Conservation (phyloP, 1,284 basidiomycete genomes). For the Puccinia horiana region DNA sequence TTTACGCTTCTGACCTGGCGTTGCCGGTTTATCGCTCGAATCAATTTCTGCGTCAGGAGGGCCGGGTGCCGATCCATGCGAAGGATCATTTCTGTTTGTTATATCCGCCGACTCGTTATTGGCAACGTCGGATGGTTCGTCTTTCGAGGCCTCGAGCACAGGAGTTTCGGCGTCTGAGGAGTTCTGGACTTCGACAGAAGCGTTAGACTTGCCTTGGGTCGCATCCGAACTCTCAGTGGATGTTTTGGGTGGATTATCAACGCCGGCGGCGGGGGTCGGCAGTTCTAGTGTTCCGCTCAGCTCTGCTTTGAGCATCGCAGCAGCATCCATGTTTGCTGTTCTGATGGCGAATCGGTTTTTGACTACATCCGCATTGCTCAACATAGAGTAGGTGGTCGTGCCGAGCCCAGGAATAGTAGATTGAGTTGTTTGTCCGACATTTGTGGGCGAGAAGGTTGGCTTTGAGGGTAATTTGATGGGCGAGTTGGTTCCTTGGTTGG, state of each 20-base stretch:
- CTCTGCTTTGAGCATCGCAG: constrained; percentile 88
- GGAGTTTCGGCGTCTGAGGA: constrained; percentile 53
- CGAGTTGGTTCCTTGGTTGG: neutral
- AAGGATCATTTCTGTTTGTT: constrained; percentile 48
- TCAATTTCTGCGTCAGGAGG: constrained; percentile 34
- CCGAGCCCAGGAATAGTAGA: constrained; percentile 27
- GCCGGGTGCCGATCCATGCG: constrained; percentile 39
- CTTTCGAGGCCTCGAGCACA: constrained; percentile 59
- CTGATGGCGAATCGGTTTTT: constrained; percentile 83
- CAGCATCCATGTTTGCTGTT: constrained; percentile 93
- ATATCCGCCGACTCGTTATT: constrained; percentile 49
- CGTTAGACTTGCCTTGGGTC: constrained; percentile 47
- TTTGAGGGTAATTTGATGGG: constrained; percentile 27
- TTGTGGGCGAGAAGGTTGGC: constrained; percentile 40
- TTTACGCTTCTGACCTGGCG: constrained; percentile 66
- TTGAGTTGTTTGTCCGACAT: constrained; percentile 14
- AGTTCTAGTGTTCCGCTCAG: constrained; percentile 65
- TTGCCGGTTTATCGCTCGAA: neutral
- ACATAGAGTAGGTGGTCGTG: constrained; percentile 47
- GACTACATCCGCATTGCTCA: constrained; percentile 72
- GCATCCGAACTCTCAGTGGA: constrained; percentile 18
- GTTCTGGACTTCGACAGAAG: neutral
- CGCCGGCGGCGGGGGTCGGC: constrained; percentile 50
- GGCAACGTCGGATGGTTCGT: constrained; percentile 59
- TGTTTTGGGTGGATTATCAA: constrained; percentile 51